Evolutionary conservation across 768 basidiomycete genomes (phyloP), one percentile per base, ranked within the genome.

Genomic region (Trametes cingulata): DNA sequence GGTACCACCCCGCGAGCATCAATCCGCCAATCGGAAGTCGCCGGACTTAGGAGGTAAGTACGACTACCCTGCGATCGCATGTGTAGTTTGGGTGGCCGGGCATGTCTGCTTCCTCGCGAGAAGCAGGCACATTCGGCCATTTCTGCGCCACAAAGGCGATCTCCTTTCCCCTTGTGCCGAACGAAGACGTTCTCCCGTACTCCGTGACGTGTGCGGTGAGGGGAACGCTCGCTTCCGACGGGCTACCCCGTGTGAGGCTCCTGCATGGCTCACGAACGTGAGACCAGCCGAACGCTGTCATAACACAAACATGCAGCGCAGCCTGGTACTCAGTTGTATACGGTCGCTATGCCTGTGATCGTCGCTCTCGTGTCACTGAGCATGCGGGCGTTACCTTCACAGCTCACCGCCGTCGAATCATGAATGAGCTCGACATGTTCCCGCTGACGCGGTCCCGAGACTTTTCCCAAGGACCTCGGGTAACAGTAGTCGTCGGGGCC

Each of bases 31-130:
- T 52, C 52, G 36, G 40, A 15, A 39, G 19, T 19, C 13, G 52
- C 41, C 52, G 41, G 52, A 43, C 17, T 43, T 53, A 43, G 41
- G 29, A 53, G 51, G 51, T 29, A 15, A 41, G 51, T 52, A 22
- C 10, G 24, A 2, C 2, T 10, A 20, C 19, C 20, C 35, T n/a
- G 10, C 15, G 20, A 7, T 43, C 37, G 13, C 37, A 25, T 33
- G 52, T 39, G 37, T 27, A 22, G 40, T 15, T 25, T 52, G 52
- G 24, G 40, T 29, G 27, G 40, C 52, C 52, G 25, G 27, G n/a
- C 17, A 27, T 13, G 52, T 3, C 8, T 19, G 27, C 40, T 43
- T 29, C 42, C 25, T n/a, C 27, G 24, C 29, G 29, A 33, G 52
- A 41, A 12, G 33, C 27, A 43, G 27, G 52, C 52, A 53, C 29